Evolutionary conservation across 1,284 basidiomycete species (phyloP).

Genomic region (Leccinum griseonigrum): DNA sequence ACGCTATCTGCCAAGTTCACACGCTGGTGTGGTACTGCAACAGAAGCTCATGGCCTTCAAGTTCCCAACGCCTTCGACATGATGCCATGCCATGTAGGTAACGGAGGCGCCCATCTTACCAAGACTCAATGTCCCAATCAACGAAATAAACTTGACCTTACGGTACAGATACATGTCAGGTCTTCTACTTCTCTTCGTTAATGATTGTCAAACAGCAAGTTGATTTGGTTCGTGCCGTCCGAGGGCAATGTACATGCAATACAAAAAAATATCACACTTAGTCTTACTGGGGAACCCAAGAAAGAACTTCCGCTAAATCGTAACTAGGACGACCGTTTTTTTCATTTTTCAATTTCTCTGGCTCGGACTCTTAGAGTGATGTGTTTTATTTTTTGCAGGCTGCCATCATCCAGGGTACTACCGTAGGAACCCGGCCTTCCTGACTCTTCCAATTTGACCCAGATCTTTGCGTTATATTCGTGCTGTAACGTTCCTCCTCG

Average conservation of each 20-base stretch:
- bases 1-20: neutral
- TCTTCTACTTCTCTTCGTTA: neutral
- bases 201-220: neutral
- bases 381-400: neutral
- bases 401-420: neutral
- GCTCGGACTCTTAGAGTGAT: neutral
- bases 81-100: neutral
- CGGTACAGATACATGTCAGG: neutral
- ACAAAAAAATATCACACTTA: neutral
- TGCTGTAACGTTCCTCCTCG: constrained; percentile 3
- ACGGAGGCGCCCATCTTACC: neutral
- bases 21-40: neutral
- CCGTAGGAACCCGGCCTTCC: neutral
- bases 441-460: too few species aligned
- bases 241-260: neutral
- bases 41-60: neutral
- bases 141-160: neutral
- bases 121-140: neutral
- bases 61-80: neutral
- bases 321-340: neutral
- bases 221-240: neutral
- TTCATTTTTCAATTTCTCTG: neutral
- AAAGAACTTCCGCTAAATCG: neutral
- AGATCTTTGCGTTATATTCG: neutral
- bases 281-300: neutral